Conservation (phyloP, 768 basidiomycete species). For the Lepiota brunneoincarnata region DNA sequence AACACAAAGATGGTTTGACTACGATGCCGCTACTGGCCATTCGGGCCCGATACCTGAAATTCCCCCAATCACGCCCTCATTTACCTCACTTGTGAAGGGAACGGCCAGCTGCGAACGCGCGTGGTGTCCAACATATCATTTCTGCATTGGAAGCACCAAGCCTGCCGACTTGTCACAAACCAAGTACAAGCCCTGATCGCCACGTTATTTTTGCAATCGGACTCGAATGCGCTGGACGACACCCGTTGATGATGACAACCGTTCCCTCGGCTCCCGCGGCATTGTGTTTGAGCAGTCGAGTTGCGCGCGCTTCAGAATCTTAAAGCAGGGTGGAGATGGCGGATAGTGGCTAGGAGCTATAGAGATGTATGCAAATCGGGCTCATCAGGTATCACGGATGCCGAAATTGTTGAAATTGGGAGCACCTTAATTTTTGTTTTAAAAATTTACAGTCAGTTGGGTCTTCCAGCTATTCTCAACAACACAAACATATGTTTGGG, state of each 20-base stretch:
- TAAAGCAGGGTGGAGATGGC: no score
- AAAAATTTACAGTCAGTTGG: no score
- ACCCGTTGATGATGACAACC: constrained; percentile 65
- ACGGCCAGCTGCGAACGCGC: constrained; percentile 36
- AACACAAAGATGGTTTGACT: constrained; percentile 50
- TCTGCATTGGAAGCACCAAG: constrained; percentile 47
- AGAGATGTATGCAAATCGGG: no score
- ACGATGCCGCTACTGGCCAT: no score
- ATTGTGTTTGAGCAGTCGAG: constrained; percentile 45
- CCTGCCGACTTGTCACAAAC: constrained; percentile 53
- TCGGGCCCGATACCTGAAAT: constrained; percentile 44
- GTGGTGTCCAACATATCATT: constrained; percentile 61
- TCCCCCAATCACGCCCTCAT: constrained; percentile 48
- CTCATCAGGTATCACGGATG: no score
- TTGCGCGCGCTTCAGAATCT: constrained; percentile 46
- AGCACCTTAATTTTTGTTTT: no score
- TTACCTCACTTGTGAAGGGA: constrained; percentile 41
- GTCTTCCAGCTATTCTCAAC: no score
- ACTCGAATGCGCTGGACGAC: constrained; percentile 45
- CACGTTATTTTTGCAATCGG: constrained; percentile 43
- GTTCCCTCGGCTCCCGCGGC: constrained; percentile 57
- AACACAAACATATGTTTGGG: no score
- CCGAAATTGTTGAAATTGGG: no score
- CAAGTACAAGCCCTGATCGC: constrained; percentile 50
- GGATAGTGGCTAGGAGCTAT: no score